Percentiles rank a stretch among this genome's conserved stretches.
These are phyloP conservation scores for Penicillium sp. DNA, from an alignment of 2,329 filamentous ascomycete species.

Conservation along the genomic window DNA sequence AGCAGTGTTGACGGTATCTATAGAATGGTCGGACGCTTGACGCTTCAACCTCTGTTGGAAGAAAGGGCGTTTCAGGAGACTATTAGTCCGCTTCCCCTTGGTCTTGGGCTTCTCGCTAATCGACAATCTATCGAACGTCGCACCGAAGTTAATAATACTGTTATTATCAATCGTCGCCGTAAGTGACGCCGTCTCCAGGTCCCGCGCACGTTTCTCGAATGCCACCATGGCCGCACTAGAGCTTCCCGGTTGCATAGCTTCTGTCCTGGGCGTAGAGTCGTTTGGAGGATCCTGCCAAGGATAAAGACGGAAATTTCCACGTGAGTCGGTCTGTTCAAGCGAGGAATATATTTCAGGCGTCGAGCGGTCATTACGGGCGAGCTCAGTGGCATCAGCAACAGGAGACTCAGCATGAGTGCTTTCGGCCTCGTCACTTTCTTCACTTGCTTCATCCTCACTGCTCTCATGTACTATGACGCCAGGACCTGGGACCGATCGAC, in stretches of 20 bases:
- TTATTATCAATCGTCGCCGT: conserved; percentile 55
- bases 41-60: conserved; percentile 49
- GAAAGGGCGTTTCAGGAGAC: conserved; percentile 44
- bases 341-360: conserved; percentile 16
- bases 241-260: conserved; percentile 48
- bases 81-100: conserved; percentile 47
- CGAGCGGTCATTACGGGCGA: conserved; percentile 20
- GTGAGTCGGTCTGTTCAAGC: conserved; percentile 23
- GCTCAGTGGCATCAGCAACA: conserved; percentile 27
- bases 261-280: conserved; percentile 29
- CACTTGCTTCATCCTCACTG: conserved; percentile 44
- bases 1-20: conserved; percentile 27
- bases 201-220: conserved; percentile 49
- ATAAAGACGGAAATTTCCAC: conserved; percentile 34
- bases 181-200: conserved; percentile 55
- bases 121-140: conserved; percentile 45
- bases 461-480: conserved; percentile 48
- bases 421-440: conserved; percentile 39
- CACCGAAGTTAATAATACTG: conserved; percentile 44
- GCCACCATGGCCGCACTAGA: conserved; percentile 57
- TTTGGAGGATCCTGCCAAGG: conserved; percentile 51
- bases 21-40: conserved; percentile 33
- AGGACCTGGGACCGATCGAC: conserved; percentile 51
- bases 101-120: conserved; percentile 36
- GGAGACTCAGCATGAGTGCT: conserved; percentile 25